Percentiles rank a stretch among this genome's conserved stretches.
phyloP scores from a whole-genome alignment of 2,329 filamentous ascomycete species.

The Cladosporium sp. region DNA sequence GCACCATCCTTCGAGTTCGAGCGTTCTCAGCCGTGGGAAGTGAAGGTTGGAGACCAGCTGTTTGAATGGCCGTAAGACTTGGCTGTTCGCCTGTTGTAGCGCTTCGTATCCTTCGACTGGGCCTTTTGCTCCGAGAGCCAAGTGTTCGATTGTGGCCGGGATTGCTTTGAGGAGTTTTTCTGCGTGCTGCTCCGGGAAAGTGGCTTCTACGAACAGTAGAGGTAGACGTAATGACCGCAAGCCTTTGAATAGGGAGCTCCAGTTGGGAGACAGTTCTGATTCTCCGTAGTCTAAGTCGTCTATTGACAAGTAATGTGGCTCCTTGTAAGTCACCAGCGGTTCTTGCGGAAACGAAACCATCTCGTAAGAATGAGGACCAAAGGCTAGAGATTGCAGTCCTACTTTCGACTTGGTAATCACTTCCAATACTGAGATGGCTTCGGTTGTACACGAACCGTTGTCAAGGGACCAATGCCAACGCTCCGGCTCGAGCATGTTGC shows the following conservation, averaged over 20 bases:
- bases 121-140: not conserved
- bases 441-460: not conserved
- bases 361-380: slow-evolving; percentile 2
- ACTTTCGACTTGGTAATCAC: not conserved
- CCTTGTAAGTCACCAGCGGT: not conserved
- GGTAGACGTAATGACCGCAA: not conserved
- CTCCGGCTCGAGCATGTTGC: slow-evolving; percentile 4
- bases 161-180: not conserved
- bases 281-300: not conserved
- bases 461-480: slow-evolving; percentile 4
- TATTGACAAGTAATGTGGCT: slow-evolving; percentile 1
- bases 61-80: not conserved
- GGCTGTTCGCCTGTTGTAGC: not conserved
- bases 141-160: not conserved
- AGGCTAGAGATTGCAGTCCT: not conserved
- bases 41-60: not conserved
- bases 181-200: not conserved
- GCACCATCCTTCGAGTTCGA: slow-evolving; percentile 10
- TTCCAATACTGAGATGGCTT: not conserved
- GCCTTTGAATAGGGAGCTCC: not conserved
- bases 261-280: not conserved
- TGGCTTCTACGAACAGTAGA: not conserved
- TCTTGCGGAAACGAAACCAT: not conserved
- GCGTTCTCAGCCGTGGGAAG: not conserved
- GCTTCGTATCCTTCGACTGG: not conserved